phyloP scores from a whole-genome alignment of 148 eudicot genomes.

The Arctostaphylos glauca region DNA sequence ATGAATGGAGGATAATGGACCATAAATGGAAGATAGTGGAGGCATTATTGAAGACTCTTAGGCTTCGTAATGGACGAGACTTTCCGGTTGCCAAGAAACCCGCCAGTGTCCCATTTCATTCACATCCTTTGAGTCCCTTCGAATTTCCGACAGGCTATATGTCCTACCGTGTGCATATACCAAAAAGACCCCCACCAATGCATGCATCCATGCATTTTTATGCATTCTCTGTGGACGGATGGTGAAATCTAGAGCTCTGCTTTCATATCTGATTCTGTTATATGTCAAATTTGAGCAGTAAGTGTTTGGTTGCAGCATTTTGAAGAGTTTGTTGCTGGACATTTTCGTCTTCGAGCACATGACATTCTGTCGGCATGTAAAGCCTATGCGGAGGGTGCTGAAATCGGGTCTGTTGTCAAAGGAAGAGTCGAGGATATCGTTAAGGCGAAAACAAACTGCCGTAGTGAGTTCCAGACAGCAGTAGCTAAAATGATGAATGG shows the following conservation, averaged over 20 bases:
- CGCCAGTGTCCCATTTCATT: too few species aligned
- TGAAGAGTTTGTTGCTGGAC: conserved; percentile 67
- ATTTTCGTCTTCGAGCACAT: conserved; percentile 52
- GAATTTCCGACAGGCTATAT: neutral
- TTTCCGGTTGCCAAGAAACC: too few species aligned
- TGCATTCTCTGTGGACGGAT: neutral
- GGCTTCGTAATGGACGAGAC: too few species aligned
- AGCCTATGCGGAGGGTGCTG: conserved; percentile 65
- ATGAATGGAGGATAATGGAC: too few species aligned
- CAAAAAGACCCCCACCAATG: neutral
- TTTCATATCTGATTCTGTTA: neutral
- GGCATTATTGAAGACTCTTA: too few species aligned
- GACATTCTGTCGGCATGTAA: conserved; percentile 67
- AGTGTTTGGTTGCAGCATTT: conserved; percentile 56
- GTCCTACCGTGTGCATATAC: neutral
- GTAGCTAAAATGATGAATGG: conserved; percentile 38
- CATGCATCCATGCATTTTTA: neutral
- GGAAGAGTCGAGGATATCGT: neutral
- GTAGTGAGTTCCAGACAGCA: conserved; percentile 14
- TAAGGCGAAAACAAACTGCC: neutral
- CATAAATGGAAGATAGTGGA: too few species aligned
- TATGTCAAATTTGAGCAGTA: neutral
- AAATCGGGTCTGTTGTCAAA: conserved; percentile 36
- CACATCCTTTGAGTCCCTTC: too few species aligned
- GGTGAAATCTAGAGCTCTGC: neutral